These are phyloP conservation scores for Aspergillus carlsbadensis DNA, from an alignment of 495 filamentous ascomycete genomes.

Conservation along the genomic window DNA sequence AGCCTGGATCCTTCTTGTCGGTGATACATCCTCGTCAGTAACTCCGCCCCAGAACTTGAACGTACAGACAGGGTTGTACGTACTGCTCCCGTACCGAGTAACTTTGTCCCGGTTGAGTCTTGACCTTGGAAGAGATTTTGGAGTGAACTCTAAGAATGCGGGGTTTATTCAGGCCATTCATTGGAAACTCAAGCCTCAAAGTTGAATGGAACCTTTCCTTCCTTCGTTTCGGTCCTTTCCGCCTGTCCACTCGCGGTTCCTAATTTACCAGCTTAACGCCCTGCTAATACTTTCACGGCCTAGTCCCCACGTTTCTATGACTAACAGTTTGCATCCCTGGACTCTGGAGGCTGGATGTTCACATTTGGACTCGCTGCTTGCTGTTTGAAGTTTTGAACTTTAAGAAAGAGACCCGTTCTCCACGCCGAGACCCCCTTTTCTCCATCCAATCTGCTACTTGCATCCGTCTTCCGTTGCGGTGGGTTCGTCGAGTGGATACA, in stretches of 20 bases:
- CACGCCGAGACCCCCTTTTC: not conserved
- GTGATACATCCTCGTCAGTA: too few species aligned
- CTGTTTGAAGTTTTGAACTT: not conserved
- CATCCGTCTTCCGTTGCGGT: not conserved
- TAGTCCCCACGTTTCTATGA: slow-evolving; percentile 12
- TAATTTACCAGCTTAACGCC: not conserved
- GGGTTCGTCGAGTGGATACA: not conserved
- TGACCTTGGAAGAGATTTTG: too few species aligned
- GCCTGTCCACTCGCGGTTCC: not conserved
- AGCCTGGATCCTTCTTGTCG: too few species aligned
- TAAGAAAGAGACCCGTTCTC: not conserved
- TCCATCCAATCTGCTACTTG: not conserved
- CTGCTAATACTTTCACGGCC: not conserved
- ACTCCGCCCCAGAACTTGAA: too few species aligned
- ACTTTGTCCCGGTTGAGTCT: not conserved
- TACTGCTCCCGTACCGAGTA: too few species aligned
- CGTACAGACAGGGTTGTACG: too few species aligned
- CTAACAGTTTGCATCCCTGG: slow-evolving; percentile 6
- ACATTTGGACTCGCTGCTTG: not conserved
- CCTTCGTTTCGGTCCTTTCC: slow-evolving; percentile 2
- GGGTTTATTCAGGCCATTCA: slow-evolving; percentile 13
- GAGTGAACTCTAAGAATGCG: not conserved
- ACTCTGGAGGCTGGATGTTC: not conserved
- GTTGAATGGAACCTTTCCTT: not conserved
- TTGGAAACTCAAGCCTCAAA: not conserved